Base-by-base conservation (phyloP, 1,284 basidiomycete genomes). In the Tilletiopsis washingtonensis region DNA sequence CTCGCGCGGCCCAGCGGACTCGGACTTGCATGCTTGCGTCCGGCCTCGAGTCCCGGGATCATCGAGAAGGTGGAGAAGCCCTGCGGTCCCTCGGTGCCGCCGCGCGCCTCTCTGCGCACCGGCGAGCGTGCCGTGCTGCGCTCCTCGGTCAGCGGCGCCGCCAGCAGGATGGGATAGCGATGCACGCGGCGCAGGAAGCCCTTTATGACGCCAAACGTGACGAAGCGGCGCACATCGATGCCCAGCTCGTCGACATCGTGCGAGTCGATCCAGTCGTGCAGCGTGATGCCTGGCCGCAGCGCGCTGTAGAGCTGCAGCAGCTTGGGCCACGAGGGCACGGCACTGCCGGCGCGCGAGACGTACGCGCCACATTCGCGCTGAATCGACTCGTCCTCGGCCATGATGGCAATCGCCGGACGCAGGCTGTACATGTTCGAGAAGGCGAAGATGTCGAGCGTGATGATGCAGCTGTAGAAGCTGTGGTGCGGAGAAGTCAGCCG, bases 161-260 rank as follows among this genome's bases (percentile, higher is more conserved):
- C 12, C 1, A 67, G 42, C n/a, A 86, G 78, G 34, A 94, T 77
- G 0, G 94, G 94, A 80, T 87, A 98, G 15, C 91, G 82, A 71
- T 96, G 89, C 0, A 97, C 84, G 34, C 94, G 79, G 5, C 88
- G 82, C 12, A 99, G 78, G 69, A 97, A 98, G 0, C 91, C 91
- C 76, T 99, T 98, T 76, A 99, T 94, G n/a, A 96, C 86, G 12
- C 93, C 94, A 68, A 98, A 99, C 57, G 86, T 90, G n/a, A 91
- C 84, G 73, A 99, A 94, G 14, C 94, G 81, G 4, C 93, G 81
- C 6, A 89, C 81, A 71, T 98, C 94, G 49, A 98, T 85, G 1
- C 86, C 87, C 17, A 85, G 75, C 5, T 19, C 40, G 34, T 67
- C 62, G 14, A 67, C 51, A 5, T 84, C 78, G 64, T 89, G 79